These are phyloP conservation scores for Eleusine coracana DNA, from an alignment of 176 grass and related monocot genomes.

Conservation along the genomic window DNA sequence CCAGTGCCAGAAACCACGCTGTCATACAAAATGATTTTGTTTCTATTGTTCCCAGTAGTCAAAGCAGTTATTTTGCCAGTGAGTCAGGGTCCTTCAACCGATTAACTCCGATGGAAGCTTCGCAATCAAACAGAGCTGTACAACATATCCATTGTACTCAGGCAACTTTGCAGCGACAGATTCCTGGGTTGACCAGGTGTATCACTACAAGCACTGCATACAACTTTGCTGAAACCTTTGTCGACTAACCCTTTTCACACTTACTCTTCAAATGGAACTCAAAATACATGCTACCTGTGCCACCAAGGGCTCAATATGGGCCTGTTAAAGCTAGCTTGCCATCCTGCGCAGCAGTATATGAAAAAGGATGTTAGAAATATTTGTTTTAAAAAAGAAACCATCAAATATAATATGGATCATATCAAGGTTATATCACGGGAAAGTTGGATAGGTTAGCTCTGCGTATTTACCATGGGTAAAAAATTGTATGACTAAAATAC, in stretches of 20 bases:
- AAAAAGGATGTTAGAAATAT: no score
- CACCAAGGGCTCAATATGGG: not conserved
- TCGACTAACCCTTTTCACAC: not conserved
- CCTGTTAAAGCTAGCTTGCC: not conserved
- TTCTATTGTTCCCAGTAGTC: not conserved
- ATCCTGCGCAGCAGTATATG: not conserved
- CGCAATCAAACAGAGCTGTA: not conserved
- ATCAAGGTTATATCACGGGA: no score
- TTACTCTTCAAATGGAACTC: constrained; percentile 11
- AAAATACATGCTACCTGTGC: not conserved
- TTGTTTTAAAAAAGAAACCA: no score
- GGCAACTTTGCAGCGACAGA: not conserved
- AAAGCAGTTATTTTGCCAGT: not conserved
- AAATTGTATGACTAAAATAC: no score
- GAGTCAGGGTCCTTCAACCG: not conserved
- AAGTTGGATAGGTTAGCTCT: no score
- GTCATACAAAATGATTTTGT: not conserved
- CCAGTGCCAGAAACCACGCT: not conserved
- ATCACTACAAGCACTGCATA: not conserved
- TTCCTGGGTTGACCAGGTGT: not conserved
- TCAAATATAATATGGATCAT: no score
- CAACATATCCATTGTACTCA: not conserved
- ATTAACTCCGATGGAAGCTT: constrained; percentile 1
- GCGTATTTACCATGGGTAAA: no score
- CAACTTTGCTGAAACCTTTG: not conserved